A percentile compares a stretch with the other conserved stretches of the same genome.
phyloP scores from a whole-genome alignment of 352 stramenopile species.

The Blastocystis sp. region DNA sequence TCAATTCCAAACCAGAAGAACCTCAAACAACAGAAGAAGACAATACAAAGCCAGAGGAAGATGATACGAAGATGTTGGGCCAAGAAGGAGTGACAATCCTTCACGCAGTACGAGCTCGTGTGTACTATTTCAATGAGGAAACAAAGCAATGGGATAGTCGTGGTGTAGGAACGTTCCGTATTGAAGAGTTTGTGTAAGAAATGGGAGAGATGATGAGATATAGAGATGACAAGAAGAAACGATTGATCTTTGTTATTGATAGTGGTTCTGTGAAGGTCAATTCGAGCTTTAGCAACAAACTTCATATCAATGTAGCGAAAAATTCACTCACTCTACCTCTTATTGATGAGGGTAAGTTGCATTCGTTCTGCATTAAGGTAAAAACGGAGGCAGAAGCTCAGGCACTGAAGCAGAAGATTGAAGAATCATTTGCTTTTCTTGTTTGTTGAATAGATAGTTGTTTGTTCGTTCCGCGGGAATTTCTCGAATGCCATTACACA shows the following conservation, averaged over 20 bases:
- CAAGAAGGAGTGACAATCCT: slow-evolving; percentile 29
- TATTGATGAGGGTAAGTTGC: not conserved
- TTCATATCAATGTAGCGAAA: not conserved
- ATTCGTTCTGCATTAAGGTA: not conserved
- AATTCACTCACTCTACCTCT: slow-evolving; percentile 11
- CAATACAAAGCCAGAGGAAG: not conserved
- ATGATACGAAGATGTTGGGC: not conserved
- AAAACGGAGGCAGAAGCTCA: slow-evolving; percentile 33
- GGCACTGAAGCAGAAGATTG: slow-evolving; percentile 11
- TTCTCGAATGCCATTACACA: not conserved
- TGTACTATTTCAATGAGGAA: not conserved
- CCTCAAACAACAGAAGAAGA: not conserved
- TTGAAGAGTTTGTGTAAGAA: slow-evolving; percentile 42
- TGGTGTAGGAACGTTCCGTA: slow-evolving; percentile 32
- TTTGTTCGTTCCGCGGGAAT: too few relatives aligned
- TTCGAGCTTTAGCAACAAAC: not conserved
- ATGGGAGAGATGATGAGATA: not conserved
- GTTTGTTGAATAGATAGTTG: slow-evolving; percentile 47
- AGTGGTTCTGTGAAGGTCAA: slow-evolving; percentile 28
- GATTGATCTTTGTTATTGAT: slow-evolving; percentile 21
- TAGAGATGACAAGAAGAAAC: slow-evolving; percentile 21
- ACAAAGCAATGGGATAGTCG: slow-evolving; percentile 3
- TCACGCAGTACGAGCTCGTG: not conserved
- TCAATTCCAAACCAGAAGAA: not conserved
- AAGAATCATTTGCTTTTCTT: slow-evolving; percentile 20